phyloP scores from a whole-genome alignment of 78 protist species.

The Dictyostelium capitatum region DNA sequence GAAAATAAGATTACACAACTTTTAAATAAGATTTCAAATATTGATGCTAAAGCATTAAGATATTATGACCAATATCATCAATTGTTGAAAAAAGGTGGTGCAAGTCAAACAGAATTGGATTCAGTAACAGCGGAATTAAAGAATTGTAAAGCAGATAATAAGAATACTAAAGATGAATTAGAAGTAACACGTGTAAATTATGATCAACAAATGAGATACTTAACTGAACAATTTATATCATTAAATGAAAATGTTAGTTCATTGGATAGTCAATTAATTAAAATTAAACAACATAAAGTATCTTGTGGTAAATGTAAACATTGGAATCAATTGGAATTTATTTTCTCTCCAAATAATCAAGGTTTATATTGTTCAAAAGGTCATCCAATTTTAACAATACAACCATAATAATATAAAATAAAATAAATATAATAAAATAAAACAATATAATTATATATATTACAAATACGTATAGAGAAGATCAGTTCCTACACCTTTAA shows the following conservation, averaged over 20 bases:
- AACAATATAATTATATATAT: no score
- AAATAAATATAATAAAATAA: no score
- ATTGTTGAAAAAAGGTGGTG: slow-evolving; percentile 50
- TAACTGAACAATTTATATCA: slow-evolving; percentile 69
- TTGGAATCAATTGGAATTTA: slow-evolving; percentile 61
- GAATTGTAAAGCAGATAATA: background rate
- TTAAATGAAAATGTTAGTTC: slow-evolving; percentile 51
- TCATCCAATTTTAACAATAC: slow-evolving; percentile 68
- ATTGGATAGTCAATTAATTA: slow-evolving; percentile 52
- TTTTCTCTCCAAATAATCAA: slow-evolving; percentile 56
- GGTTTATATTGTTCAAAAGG: slow-evolving; percentile 51
- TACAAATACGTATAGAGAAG: no score
- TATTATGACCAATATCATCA: slow-evolving; percentile 63
- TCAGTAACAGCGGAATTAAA: slow-evolving; percentile 6
- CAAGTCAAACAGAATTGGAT: slow-evolving; percentile 17
- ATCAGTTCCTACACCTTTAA: background rate
- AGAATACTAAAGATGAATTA: slow-evolving; percentile 59
- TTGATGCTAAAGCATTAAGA: slow-evolving; percentile 63
- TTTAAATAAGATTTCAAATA: slow-evolving; percentile 74
- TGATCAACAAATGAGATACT: slow-evolving; percentile 61
- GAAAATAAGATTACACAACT: slow-evolving; percentile 73
- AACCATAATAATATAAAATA: background rate
- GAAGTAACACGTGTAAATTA: slow-evolving; percentile 75
- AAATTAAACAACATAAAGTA: slow-evolving; percentile 70
- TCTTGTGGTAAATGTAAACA: slow-evolving; percentile 70